Percentiles rank a stretch among this genome's conserved stretches.
Conservation (phyloP, 768 basidiomycete species). For the Pisolithus orientalis region DNA sequence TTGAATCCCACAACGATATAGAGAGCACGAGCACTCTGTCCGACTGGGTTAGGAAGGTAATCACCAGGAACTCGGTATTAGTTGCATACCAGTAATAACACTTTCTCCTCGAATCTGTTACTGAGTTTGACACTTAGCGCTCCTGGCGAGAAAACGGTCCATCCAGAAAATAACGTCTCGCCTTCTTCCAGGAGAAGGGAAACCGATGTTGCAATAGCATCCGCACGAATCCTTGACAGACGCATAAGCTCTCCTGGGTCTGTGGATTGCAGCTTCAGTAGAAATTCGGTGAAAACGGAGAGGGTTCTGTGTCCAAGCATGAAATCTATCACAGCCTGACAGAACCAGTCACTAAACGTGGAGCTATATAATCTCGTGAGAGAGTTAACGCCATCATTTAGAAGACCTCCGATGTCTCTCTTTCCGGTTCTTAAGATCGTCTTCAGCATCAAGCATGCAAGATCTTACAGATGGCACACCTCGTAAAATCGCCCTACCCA, state of each 20-base stretch:
- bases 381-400: constrained; percentile 95
- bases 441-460: constrained; percentile 4
- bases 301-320: constrained; percentile 83
- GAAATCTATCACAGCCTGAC: constrained; percentile 91
- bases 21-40: constrained; percentile 43
- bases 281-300: constrained; percentile 90
- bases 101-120: constrained; percentile 92
- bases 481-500: constrained; percentile 76
- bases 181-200: constrained; percentile 70
- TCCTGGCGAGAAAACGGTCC: constrained; percentile 88
- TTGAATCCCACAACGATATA: constrained; percentile 66
- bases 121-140: constrained; percentile 64
- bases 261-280: constrained; percentile 81
- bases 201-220: constrained; percentile 87
- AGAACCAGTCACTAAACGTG: constrained; percentile 94
- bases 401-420: constrained; percentile 83
- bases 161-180: constrained; percentile 75
- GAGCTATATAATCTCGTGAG: constrained; percentile 85
- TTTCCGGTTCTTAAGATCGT: constrained; percentile 72
- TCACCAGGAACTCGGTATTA: background rate
- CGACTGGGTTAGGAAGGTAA: constrained; percentile 1
- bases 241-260: constrained; percentile 88
- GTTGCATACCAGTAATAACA: constrained; percentile 73
- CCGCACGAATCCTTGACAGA: constrained; percentile 82
- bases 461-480: constrained; percentile 35